Evolutionary conservation across 164 flowering plant genomes (phyloP), one percentile per base, ranked within the genome.

Genomic region (Magnolia officinalis): DNA sequence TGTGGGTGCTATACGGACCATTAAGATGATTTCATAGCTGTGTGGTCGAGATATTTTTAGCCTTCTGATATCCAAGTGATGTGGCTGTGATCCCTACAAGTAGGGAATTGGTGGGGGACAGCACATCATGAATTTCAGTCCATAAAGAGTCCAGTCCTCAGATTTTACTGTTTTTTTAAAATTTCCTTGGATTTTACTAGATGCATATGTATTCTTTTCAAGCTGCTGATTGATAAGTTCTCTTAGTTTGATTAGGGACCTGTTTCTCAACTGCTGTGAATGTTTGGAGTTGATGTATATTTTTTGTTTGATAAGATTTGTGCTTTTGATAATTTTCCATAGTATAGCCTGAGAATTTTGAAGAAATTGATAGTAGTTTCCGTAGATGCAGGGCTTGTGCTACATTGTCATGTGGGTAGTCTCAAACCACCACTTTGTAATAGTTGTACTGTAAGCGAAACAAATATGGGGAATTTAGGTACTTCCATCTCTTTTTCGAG

Each of bases 1-100:
- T 29, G 71, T 68, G 19, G 71, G 71, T 70, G 72, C 72, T 45
- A 70, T 50, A 50, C 55, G 19, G 13, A 6, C 21, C 45, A 29
- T n/a, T n/a, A 29, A 20, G 63, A 72, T 16, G 23, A 72, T 72
- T 51, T 11, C n/a, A 8, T 50, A 21, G 58, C 6, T 2, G 29
- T 50, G 59, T 20, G 73, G 13, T 71, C 26, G 16, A 21, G 21
- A 21, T 9, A 23, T 14, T 63, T 63, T 66, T 31, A 37, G 50
- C 29, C 29, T 31, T 13, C 71, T 20, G n/a, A 55, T 55, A 16
- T 55, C 18, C 3, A 9, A 55, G 26, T 7, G 2, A 64, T n/a
- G 21, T 23, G 67, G 67, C 67, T 64, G 67, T 64, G 67, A 64
- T 64, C 21, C 5, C 67, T 64, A 21, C 9, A 64, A n/a, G 23